Percentiles rank a stretch among this genome's conserved stretches.
phyloP scores from a whole-genome alignment of 1,284 basidiomycete species.

The Cryptococcus sp. region DNA sequence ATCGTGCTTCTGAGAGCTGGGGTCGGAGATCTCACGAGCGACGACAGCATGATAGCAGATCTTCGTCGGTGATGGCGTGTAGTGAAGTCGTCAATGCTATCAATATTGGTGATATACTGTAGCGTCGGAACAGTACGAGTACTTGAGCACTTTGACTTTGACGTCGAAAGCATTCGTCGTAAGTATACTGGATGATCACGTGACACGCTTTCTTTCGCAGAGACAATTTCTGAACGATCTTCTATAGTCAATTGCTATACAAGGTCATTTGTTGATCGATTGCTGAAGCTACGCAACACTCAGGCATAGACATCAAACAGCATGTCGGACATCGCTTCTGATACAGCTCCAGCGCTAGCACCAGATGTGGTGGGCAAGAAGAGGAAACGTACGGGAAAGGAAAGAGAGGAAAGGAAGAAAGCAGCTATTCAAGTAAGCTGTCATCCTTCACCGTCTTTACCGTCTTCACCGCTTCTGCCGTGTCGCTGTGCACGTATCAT shows the following conservation, averaged over 20 bases:
- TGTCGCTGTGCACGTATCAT: not conserved
- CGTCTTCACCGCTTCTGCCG: too few species aligned
- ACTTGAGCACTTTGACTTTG: too few species aligned
- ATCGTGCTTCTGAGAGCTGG: not conserved
- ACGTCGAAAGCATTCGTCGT: too few species aligned
- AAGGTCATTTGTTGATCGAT: not conserved
- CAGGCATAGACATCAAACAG: conserved; percentile 2
- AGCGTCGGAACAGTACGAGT: too few species aligned
- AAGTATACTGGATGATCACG: too few species aligned
- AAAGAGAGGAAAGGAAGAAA: conserved; percentile 39
- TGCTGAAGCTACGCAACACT: not conserved
- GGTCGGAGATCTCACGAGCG: not conserved
- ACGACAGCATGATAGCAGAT: too few species aligned
- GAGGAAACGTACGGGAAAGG: conserved; percentile 47
- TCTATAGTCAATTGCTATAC: not conserved
- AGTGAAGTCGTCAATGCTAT: too few species aligned
- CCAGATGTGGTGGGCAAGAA: conserved; percentile 32
- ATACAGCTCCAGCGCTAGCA: not conserved
- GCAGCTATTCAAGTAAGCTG: conserved; percentile 36
- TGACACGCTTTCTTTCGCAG: too few species aligned
- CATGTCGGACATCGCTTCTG: not conserved
- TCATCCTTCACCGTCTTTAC: too few species aligned
- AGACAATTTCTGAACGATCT: not conserved
- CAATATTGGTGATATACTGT: too few species aligned
- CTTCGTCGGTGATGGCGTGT: too few species aligned